Conservation (phyloP, 108 stramenopile genomes). For the Parmales sp. region DNA sequence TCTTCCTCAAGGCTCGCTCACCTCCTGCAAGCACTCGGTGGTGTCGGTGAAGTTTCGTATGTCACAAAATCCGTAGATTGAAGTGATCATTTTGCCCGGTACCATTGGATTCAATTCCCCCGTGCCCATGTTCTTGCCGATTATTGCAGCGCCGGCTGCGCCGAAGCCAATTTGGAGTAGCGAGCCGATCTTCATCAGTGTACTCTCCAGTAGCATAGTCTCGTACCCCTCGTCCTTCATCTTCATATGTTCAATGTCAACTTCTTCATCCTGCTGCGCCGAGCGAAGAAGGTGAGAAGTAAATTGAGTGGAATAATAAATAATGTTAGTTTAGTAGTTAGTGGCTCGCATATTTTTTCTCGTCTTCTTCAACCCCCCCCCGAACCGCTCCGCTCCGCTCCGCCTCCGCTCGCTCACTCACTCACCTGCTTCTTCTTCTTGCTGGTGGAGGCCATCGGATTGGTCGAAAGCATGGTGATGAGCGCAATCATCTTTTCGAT, state of each 20-base stretch:
- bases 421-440: neutral
- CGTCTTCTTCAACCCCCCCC: neutral
- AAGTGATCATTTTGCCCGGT: constrained; percentile 20
- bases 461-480: constrained; percentile 8
- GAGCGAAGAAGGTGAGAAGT: neutral
- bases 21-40: constrained; percentile 49
- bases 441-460: constrained; percentile 13
- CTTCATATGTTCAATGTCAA: neutral
- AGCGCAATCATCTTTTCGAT: constrained; percentile 31
- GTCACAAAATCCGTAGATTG: constrained; percentile 45
- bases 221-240: constrained; percentile 22
- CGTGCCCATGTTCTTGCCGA: constrained; percentile 32
- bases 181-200: constrained; percentile 35
- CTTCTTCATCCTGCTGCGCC: neutral
- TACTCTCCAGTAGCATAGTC: constrained; percentile 30
- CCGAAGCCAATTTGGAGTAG: constrained; percentile 45
- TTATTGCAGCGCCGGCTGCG: constrained; percentile 41
- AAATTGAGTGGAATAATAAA: too few relatives aligned
- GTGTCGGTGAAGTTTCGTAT: constrained; percentile 46
- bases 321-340: too few relatives aligned
- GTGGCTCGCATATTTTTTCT: too few relatives aligned
- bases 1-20: too few relatives aligned
- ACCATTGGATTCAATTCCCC: constrained; percentile 33
- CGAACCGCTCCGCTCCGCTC: neutral
- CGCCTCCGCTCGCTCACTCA: neutral